Conservation (phyloP, 2,329 filamentous ascomycete species). For the Phyllosticta citribraziliensis region DNA sequence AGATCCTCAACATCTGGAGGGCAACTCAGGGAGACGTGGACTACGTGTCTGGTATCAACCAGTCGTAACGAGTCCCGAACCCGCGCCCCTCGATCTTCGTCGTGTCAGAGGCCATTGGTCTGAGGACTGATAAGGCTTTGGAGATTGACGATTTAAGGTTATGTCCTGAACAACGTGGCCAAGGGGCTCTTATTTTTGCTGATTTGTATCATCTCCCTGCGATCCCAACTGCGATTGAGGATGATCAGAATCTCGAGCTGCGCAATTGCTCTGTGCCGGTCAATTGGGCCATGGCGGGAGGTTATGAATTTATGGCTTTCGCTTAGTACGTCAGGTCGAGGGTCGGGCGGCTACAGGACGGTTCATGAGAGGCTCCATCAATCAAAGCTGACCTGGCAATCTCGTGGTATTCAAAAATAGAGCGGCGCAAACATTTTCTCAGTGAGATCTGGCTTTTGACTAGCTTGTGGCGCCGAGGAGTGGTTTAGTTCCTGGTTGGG, state of each 20-base stretch:
- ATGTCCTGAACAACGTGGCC: background rate
- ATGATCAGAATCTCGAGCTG: background rate
- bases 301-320: background rate
- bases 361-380: background rate
- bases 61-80: background rate
- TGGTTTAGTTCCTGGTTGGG: background rate
- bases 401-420: background rate
- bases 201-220: background rate
- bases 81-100: background rate
- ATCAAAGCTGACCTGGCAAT: background rate
- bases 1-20: constrained; percentile 42
- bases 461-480: background rate
- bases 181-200: background rate
- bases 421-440: background rate
- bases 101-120: background rate
- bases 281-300: background rate
- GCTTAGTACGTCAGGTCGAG: background rate
- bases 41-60: constrained; percentile 37
- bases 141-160: background rate
- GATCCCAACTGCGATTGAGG: background rate
- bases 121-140: background rate
- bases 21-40: constrained; percentile 46
- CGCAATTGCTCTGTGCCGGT: background rate
- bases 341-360: background rate
- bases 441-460: background rate